Evolutionary conservation across 176 grass and related monocot species (phyloP).

Genomic region (Aechmea fasciata): DNA sequence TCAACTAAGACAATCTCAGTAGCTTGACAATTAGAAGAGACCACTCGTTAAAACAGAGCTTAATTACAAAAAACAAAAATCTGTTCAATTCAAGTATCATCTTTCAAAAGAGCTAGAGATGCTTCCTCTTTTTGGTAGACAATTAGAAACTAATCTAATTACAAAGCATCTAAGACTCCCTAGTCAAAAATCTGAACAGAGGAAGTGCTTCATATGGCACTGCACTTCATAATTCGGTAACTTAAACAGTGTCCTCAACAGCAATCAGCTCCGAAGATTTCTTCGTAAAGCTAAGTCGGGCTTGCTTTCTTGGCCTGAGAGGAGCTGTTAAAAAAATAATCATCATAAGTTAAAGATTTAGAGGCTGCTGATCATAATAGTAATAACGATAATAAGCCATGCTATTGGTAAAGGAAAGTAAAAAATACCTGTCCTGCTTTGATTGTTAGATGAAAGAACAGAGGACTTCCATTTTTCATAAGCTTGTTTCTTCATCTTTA

Average conservation of each 20-base stretch:
- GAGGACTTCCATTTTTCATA: slow-evolving; percentile 77
- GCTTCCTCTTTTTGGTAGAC: too few relatives aligned
- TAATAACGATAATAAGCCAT: not conserved
- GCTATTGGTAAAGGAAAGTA: not conserved
- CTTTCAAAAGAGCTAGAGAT: too few relatives aligned
- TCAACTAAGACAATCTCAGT: too few relatives aligned
- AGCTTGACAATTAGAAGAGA: too few relatives aligned
- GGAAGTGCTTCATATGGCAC: not conserved
- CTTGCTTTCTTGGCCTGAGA: slow-evolving; percentile 52
- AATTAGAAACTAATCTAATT: too few relatives aligned
- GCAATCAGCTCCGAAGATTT: slow-evolving; percentile 26
- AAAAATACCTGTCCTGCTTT: slow-evolving; percentile 47
- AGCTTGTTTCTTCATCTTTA: slow-evolving; percentile 64
- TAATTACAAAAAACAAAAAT: too few relatives aligned
- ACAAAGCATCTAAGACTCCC: not conserved
- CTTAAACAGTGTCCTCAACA: slow-evolving; percentile 12
- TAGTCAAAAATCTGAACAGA: not conserved
- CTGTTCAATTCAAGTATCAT: too few relatives aligned
- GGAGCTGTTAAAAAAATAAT: slow-evolving; percentile 20
- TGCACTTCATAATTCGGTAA: not conserved
- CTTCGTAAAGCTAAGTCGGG: slow-evolving; percentile 56
- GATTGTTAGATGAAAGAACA: slow-evolving; percentile 68
- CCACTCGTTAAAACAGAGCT: too few relatives aligned
- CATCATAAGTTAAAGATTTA: not conserved
- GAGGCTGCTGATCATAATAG: too few relatives aligned